Evolutionary conservation across 2,329 filamentous ascomycete genomes (phyloP).

Genomic region (Ophiosphaerella korrae): DNA sequence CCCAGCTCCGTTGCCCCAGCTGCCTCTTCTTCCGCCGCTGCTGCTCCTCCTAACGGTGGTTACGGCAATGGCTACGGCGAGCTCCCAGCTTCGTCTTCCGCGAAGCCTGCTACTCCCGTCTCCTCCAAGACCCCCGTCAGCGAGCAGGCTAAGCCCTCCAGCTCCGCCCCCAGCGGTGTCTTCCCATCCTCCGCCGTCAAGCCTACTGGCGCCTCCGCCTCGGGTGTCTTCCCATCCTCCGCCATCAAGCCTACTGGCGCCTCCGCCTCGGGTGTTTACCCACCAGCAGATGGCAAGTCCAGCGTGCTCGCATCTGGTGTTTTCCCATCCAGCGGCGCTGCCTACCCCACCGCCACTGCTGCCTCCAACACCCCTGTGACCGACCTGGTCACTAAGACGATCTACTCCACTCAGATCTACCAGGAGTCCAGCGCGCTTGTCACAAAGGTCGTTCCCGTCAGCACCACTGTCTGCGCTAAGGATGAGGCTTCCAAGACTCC

Average conservation of each 20-base stretch:
- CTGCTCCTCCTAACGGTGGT: conserved; percentile 13
- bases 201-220: conserved; percentile 17
- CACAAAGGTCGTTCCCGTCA: conserved; percentile 48
- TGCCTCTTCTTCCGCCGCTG: conserved; percentile 12
- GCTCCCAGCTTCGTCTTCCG: conserved; percentile 10
- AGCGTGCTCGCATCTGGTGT: not conserved
- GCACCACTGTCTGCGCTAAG: conserved; percentile 52
- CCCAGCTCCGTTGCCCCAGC: not conserved
- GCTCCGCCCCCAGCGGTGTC: conserved; percentile 4
- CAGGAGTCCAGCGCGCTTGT: conserved; percentile 45
- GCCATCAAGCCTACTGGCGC: conserved; percentile 18
- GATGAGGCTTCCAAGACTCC: conserved; percentile 19
- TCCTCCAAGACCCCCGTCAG: not conserved
- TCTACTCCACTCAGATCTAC: conserved; percentile 52
- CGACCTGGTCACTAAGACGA: conserved; percentile 46
- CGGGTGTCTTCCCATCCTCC: conserved; percentile 6
- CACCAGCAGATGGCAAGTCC: not conserved
- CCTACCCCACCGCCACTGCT: conserved; percentile 37
- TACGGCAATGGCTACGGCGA: conserved; percentile 7
- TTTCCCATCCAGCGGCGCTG: conserved; percentile 10
- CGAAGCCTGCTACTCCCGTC: conserved; percentile 1
- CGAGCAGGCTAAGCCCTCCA: not conserved
- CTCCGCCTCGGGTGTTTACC: conserved; percentile 1
- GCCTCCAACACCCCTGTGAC: conserved; percentile 45
- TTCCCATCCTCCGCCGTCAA: conserved; percentile 2